A percentile compares a stretch with the other conserved stretches of the same genome.
Evolutionary conservation across 1,284 basidiomycete genomes (phyloP).

Genomic region (Cryptococcus hybrid): DNA sequence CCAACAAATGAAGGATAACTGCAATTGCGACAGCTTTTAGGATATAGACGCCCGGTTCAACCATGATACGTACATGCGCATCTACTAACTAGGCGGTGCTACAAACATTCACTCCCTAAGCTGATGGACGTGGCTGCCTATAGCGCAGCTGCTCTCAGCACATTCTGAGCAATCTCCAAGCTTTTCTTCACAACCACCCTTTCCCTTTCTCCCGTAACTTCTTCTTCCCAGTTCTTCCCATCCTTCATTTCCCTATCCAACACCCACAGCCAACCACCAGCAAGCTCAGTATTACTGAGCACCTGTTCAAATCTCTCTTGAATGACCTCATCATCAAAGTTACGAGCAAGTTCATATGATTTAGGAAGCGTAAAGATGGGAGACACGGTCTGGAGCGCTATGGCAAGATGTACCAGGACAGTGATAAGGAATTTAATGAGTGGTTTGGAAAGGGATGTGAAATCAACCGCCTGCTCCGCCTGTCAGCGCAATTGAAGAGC

Average conservation of each 20-base stretch:
- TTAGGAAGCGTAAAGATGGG: slow-evolving; percentile 54
- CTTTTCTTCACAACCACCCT: slow-evolving; percentile 62
- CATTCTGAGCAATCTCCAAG: slow-evolving; percentile 62
- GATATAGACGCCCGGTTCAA: no score
- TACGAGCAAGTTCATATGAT: slow-evolving; percentile 13
- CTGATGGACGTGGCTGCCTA: no score
- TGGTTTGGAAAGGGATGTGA: slow-evolving; percentile 65
- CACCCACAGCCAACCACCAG: slow-evolving; percentile 42
- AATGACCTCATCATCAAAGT: slow-evolving; percentile 53
- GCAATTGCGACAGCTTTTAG: no score
- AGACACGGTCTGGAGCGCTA: slow-evolving; percentile 68
- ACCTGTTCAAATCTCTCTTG: slow-evolving; percentile 40
- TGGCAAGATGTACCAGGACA: slow-evolving; percentile 65
- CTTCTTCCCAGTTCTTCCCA: slow-evolving; percentile 49
- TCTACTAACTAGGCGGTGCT: no score
- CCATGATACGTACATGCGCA: no score
- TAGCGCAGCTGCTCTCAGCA: slow-evolving; percentile 50
- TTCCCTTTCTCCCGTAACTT: slow-evolving; percentile 50
- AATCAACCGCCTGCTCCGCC: slow-evolving; percentile 76
- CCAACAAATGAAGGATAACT: no score
- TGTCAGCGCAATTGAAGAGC: neutral
- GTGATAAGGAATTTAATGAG: slow-evolving; percentile 66
- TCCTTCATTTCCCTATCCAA: slow-evolving; percentile 46
- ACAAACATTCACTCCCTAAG: no score
- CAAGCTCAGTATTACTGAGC: slow-evolving; percentile 33